Evolutionary conservation across 1,284 basidiomycete species (phyloP).

Genomic region (Trametes polyzona): DNA sequence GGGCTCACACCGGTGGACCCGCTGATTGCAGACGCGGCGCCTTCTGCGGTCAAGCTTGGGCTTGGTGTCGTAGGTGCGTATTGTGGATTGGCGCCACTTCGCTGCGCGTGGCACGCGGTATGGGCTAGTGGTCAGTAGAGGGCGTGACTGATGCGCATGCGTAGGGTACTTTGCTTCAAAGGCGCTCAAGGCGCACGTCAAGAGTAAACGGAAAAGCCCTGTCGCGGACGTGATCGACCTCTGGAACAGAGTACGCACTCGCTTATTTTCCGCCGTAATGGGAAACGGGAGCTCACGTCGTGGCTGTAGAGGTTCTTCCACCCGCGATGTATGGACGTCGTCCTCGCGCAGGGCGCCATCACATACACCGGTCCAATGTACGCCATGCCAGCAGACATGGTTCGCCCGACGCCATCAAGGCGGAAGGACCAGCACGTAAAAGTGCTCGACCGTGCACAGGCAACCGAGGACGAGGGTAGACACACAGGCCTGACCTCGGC

Average conservation of each 20-base stretch:
- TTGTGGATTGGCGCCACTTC: too few species aligned
- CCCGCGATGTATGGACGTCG: constrained; percentile 25
- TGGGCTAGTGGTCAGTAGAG: not conserved
- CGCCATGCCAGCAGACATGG: constrained; percentile 7
- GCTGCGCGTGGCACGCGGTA: too few species aligned
- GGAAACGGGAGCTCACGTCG: not conserved
- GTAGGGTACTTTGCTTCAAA: constrained; percentile 5
- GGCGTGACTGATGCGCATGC: not conserved
- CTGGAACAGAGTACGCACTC: constrained; percentile 21
- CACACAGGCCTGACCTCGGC: not conserved
- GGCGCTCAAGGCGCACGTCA: constrained; percentile 11
- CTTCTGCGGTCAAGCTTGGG: constrained; percentile 3
- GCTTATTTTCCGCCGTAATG: not conserved
- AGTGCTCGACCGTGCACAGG: constrained; percentile 5
- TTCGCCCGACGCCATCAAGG: not conserved
- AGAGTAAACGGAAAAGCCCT: constrained; percentile 18
- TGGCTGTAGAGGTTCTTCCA: constrained; percentile 25
- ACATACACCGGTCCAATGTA: constrained; percentile 12
- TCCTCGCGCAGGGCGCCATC: constrained; percentile 22
- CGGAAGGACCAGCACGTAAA: constrained; percentile 1
- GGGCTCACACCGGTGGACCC: constrained; percentile 9
- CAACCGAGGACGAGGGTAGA: constrained; percentile 7
- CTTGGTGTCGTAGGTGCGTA: constrained; percentile 11
- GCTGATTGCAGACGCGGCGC: constrained; percentile 14
- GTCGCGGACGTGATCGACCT: constrained; percentile 21